Base-by-base conservation (phyloP, 192 early-diverging fungal genomes). In the Gonapodya sp. region DNA sequence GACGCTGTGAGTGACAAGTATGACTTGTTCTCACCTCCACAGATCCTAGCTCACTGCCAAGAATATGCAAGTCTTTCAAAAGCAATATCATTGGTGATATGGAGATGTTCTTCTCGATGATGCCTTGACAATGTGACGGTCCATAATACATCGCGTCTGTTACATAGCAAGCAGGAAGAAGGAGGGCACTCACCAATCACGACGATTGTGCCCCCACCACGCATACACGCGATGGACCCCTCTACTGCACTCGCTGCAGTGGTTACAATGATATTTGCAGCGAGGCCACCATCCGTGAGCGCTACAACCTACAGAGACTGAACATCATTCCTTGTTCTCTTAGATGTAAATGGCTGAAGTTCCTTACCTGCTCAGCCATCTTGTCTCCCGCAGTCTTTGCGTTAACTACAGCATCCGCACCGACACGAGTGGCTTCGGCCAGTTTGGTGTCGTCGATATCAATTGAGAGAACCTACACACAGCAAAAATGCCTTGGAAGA, bases 401-500 rank as follows among this genome's bases (percentile, higher is more conserved):
- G 75, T 77, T 77, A 8, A 77, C 75, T 2, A 77, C 30, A 8
- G 34, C 8, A 34, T 77, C 75, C 18, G 75, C 75, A 14, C 75
- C 75, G 75, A 77, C 75, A 33, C 30, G 30, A 32, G 18, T 77
- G 8, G 75, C 75, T 34, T 77, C 75, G 30, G 18, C 34, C 8
- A 77, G 75, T 33, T 77, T 77, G 30, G 34, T 2, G 75, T 77
- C 75, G 75, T 77, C 75, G 30, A 77, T 34, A 33, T 77, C 75
- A 33, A 77, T 77, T 2, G 75, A 77, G 46, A 64, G 46, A 24
- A 24, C 24, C 46, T 64, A 24, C 24, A 24, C 24, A 16, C 24
- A 24, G 24, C 8, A 16, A 24, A 64, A 64, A 16, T 64, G 8
- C 8, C 8, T 64, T 24, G 46, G 8, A 24, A 64, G 8, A 16